Percentiles rank a stretch among this genome's conserved stretches.
Evolutionary conservation across 75 land plant genomes (phyloP).

Genomic region (Sequoiadendron giganteum): DNA sequence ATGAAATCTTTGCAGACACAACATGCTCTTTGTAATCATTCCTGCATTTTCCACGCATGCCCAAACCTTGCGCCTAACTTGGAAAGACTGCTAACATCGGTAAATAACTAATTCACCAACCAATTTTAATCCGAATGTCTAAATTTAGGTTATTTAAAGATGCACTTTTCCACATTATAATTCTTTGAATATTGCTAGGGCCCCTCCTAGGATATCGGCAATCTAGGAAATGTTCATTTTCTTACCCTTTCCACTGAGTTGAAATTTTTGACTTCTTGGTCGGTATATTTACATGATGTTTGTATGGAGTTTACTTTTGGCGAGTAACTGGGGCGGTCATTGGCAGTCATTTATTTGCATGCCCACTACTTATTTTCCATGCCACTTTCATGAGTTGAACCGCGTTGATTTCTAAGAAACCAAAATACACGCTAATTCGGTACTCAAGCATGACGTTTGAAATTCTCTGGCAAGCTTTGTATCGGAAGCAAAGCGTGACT

Average conservation of each 20-base stretch:
- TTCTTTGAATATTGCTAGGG: not conserved
- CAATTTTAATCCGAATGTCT: not conserved
- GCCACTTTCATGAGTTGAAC: not conserved
- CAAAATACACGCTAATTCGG: no score
- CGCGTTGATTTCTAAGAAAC: not conserved
- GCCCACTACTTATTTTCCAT: no score
- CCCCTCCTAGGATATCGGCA: not conserved
- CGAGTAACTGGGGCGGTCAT: no score
- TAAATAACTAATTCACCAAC: not conserved
- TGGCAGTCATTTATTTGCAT: no score
- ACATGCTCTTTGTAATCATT: not conserved
- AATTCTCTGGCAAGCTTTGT: no score
- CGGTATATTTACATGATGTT: not conserved
- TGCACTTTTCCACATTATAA: not conserved
- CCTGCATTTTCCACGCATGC: not conserved
- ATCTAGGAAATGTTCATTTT: not conserved
- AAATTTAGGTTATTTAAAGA: not conserved
- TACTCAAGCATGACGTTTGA: no score
- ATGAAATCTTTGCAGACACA: not conserved
- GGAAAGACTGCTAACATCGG: not conserved
- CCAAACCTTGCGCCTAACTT: not conserved
- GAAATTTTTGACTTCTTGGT: not conserved
- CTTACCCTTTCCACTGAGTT: not conserved
- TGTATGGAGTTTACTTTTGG: not conserved
- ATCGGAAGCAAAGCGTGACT: no score